Base-by-base conservation (phyloP, 495 filamentous ascomycete genomes). In the Hypoxylon fragiforme region DNA sequence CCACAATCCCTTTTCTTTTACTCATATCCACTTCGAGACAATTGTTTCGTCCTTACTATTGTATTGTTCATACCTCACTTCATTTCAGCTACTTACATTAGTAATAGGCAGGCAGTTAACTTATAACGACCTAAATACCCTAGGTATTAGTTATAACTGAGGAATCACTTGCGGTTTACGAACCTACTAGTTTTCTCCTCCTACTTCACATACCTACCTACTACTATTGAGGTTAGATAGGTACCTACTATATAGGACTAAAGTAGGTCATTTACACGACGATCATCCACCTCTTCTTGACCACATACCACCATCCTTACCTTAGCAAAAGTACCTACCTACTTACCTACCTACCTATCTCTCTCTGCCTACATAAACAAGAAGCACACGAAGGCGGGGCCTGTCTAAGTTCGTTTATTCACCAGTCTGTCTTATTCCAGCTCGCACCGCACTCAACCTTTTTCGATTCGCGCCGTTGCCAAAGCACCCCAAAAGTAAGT, bases 381-480 rank as follows among this genome's bases (percentile, higher is more conserved):
- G n/a, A n/a, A n/a, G n/a, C n/a, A n/a, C n/a, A n/a, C n/a, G 16
- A 57, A 57, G 54, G 54, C 54, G 54, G 54, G 54, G 46, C 54
- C 37, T n/a, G 21, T 45, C 40, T 9, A 51, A 34, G 6, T 20
- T 36, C 36, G 30, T 37, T 47, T 36, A 37, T 31, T 42, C 47
- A 19, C 24, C 34, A 38, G 5, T 7, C 13, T 3, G 13, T 13
- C 30, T 46, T n/a, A n/a, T n/a, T n/a, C n/a, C 18, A 11, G 36
- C 26, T 44, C 14, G 32, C 21, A 53, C 37, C 32, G 15, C 42
- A 51, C 46, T 16, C 34, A 41, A 41, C 46, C 9, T 18, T 34
- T 26, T n/a, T 14, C 42, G 13, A 4, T 20, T 44, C 18, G 45
- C 28, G 46, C 30, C 18, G 47, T 46, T 42, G 41, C 37, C 6